Evolutionary conservation across 352 stramenopile genomes (phyloP).

Genomic region (Globisporangium perplexum): DNA sequence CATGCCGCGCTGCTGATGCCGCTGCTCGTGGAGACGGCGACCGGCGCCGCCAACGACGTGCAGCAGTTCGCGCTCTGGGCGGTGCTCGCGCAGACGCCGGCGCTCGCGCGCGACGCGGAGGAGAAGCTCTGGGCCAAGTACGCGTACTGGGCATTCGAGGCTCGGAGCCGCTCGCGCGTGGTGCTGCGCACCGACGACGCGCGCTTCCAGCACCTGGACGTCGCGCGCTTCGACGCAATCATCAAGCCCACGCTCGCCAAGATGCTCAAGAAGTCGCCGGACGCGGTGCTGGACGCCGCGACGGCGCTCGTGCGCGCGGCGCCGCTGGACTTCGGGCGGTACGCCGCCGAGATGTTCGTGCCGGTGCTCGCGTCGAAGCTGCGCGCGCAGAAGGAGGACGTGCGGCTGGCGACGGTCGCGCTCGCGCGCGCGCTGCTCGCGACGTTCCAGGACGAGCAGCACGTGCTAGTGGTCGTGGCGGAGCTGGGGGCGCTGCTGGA

Average conservation of each 20-base stretch:
- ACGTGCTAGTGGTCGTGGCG: constrained; percentile 48
- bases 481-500: constrained; percentile 60
- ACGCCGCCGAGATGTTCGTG: constrained; percentile 61
- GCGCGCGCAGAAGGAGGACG: constrained; percentile 76
- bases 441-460: constrained; percentile 43
- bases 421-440: constrained; percentile 42
- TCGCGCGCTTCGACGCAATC: constrained; percentile 54
- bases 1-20: constrained; percentile 30
- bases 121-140: constrained; percentile 54
- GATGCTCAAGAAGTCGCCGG: constrained; percentile 80
- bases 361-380: constrained; percentile 68
- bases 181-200: constrained; percentile 29
- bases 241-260: constrained; percentile 64
- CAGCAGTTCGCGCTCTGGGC: constrained; percentile 65
- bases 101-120: constrained; percentile 23
- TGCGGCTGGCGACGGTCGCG: constrained; percentile 44
- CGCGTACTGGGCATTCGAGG: constrained; percentile 72
- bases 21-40: constrained; percentile 33
- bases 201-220: constrained; percentile 49
- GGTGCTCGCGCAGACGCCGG: constrained; percentile 25
- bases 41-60: constrained; percentile 23
- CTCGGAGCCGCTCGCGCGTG: constrained; percentile 49
- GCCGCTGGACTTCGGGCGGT: constrained; percentile 61
- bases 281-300: constrained; percentile 63
- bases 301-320: constrained; percentile 39